A percentile compares a stretch with the other conserved stretches of the same genome.
These are phyloP conservation scores for Monilinia vaccinii-corymbosi DNA, from an alignment of 2,329 filamentous ascomycete genomes.

Conservation along the genomic window DNA sequence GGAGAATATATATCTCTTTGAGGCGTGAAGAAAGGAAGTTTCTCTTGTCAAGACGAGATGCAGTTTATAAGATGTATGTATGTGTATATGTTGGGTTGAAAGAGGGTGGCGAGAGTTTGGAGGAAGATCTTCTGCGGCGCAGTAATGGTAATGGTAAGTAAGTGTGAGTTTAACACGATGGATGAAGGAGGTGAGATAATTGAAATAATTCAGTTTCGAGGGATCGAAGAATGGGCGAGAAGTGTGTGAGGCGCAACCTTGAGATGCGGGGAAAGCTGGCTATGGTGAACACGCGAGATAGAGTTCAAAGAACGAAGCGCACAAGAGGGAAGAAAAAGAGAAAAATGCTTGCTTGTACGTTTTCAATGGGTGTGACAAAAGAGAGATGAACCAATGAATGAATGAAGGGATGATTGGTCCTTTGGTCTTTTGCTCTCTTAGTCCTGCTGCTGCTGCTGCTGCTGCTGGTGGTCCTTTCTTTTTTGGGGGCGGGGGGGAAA, in stretches of 20 bases:
- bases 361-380: background rate
- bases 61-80: background rate
- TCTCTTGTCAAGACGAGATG: background rate
- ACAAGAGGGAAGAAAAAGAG: background rate
- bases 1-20: background rate
- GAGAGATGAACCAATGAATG: background rate
- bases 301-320: conserved; percentile 4
- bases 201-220: background rate
- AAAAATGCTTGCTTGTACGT: conserved; percentile 2
- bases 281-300: conserved; percentile 10
- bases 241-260: conserved; percentile 3
- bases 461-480: no score
- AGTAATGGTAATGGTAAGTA: background rate
- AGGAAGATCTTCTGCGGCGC: conserved; percentile 1
- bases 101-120: background rate
- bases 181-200: background rate
- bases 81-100: background rate
- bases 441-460: no score
- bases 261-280: conserved; percentile 10
- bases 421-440: background rate
- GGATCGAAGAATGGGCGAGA: conserved; percentile 9
- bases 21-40: background rate
- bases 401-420: background rate
- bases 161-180: background rate
- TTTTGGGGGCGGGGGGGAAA: background rate